Conservation (phyloP, 352 stramenopile species). For the Phytophthora citricola region DNA sequence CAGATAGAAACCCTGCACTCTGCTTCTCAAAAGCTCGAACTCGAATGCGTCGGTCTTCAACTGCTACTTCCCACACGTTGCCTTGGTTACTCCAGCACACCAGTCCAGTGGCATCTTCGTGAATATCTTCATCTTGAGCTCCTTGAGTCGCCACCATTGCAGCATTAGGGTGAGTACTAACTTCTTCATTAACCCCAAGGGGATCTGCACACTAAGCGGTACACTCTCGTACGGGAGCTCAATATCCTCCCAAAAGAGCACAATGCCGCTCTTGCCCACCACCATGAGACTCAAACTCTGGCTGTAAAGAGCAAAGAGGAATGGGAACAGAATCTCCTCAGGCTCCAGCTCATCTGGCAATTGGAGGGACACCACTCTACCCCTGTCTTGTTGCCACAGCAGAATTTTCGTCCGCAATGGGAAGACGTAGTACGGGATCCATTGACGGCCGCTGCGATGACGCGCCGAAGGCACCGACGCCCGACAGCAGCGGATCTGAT, state of each 20-base stretch:
- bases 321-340: conserved; percentile 62
- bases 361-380: conserved; percentile 53
- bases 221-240: conserved; percentile 80
- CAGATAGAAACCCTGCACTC: conserved; percentile 67
- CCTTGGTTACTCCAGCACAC: conserved; percentile 84
- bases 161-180: conserved; percentile 56
- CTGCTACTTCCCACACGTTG: conserved; percentile 81
- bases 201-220: conserved; percentile 82
- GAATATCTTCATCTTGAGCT: conserved; percentile 14
- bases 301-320: conserved; percentile 72
- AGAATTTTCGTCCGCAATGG: conserved; percentile 64
- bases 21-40: conserved; percentile 79
- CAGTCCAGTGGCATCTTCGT: conserved; percentile 55
- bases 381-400: conserved; percentile 68
- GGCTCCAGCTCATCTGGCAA: conserved; percentile 63
- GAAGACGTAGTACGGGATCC: conserved; percentile 65
- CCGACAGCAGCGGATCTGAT: conserved; percentile 44
- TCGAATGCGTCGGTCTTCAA: conserved; percentile 82
- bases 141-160: conserved; percentile 22
- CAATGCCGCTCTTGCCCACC: conserved; percentile 62
- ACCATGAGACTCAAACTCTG: conserved; percentile 76
- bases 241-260: conserved; percentile 88
- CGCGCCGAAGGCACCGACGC: conserved; percentile 51
- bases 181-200: conserved; percentile 53
- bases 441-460: conserved; percentile 56